Base-by-base conservation (phyloP, 352 stramenopile species). In the Phytophthora uliginosa region DNA sequence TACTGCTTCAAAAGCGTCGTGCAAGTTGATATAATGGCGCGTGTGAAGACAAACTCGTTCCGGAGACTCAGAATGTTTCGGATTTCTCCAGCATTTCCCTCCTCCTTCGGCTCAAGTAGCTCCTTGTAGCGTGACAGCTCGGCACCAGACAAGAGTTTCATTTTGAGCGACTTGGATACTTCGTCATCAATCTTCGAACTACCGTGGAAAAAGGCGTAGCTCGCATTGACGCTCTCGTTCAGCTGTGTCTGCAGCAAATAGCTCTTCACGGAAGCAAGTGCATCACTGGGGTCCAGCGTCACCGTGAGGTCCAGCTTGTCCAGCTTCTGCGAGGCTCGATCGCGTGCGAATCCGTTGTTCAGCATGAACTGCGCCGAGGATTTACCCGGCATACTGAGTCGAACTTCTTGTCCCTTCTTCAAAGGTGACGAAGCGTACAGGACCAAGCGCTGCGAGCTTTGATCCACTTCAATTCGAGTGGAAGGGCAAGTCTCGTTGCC, bases 231-330 rank as follows among this genome's bases (percentile, higher is more conserved):
- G 18, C 63, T 86, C 47, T 83, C 70, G 69, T 83, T 85, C 38
- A 83, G 50, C 56, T 77, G 59, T 1, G 63, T 76, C 13, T 69
- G 34, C 7, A 85, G 50, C 24, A 89, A 73, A 52, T 84, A 84
- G 24, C 59, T 50, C 53, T 89, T 89, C 12, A 87, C 64, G 1
- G 73, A 59, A 4, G 72, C 69, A 8, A 89, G 69, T 18, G 62
- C 22, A 28, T 89, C 81, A 12, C 73, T 66, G 0, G 69, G 62
- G 33, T 89, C 81, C 42, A 89, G 33, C 0, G 78, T 69, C 40
- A 89, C 82, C 20, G 81, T 74, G 7, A 89, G 53, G 33, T 89
- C 79, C n/a, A 89, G 9, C 47, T 82, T 79, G 57, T 89, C 81
- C 24, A 84, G 52, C 33, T 66, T 64, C 2, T 22, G 38, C 12